phyloP scores from a whole-genome alignment of 108 stramenopile species.

The Aureococcus anophagefferens region DNA sequence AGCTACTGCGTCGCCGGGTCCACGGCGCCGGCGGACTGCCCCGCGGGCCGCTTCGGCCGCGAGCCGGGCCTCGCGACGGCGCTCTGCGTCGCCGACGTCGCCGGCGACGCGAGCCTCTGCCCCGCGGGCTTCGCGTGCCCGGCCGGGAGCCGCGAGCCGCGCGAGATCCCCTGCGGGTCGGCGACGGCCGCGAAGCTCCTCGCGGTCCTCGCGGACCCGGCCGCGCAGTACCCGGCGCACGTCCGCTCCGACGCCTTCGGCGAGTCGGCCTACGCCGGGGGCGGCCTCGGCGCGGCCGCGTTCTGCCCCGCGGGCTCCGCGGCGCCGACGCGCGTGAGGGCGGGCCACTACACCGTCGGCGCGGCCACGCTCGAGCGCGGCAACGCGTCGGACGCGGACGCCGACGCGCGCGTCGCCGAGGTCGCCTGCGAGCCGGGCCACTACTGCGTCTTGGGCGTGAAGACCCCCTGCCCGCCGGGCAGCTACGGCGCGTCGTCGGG shows the following conservation, averaged over 20 bases:
- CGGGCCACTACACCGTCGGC: neutral
- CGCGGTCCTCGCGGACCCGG: constrained; percentile 11
- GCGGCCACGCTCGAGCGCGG: neutral
- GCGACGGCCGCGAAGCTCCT: neutral
- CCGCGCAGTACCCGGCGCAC: neutral
- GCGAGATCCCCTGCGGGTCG: neutral
- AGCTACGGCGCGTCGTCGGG: neutral
- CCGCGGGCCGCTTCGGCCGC: constrained; percentile 14
- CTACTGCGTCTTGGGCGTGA: neutral
- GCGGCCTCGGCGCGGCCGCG: neutral
- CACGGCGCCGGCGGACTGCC: constrained; percentile 12
- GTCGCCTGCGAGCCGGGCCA: neutral
- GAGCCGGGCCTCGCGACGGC: constrained; percentile 15
- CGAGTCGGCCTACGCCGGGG: neutral
- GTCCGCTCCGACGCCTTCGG: too few species aligned
- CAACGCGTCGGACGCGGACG: neutral
- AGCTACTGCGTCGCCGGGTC: constrained; percentile 20
- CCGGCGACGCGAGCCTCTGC: constrained; percentile 31
- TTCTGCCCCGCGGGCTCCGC: neutral
- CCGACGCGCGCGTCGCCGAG: neutral
- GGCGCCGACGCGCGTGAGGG: neutral
- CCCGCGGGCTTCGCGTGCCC: constrained; percentile 18
- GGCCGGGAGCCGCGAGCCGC: constrained; percentile 4
- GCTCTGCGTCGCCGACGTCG: constrained; percentile 33
- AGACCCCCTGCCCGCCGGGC: neutral